phyloP scores from a whole-genome alignment of 192 early-diverging fungal species.

The Geosiphon pyriformis region DNA sequence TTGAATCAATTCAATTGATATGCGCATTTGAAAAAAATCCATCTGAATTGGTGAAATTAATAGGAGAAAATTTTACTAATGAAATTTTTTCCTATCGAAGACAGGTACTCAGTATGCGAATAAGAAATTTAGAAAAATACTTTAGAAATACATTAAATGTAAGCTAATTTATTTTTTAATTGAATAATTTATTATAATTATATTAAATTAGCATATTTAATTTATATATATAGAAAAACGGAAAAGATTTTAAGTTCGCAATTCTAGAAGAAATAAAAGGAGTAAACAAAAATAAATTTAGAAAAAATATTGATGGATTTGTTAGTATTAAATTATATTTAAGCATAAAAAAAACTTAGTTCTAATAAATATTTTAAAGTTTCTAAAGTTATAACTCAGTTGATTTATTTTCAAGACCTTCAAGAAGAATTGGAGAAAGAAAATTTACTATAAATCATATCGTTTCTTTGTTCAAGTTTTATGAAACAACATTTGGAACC shows the following conservation, averaged over 20 bases:
- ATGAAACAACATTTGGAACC: no score
- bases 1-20: conserved; percentile 6
- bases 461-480: conserved; percentile 7
- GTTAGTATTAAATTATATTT: conserved; percentile 14
- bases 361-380: no score
- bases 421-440: conserved; percentile 14
- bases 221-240: conserved; percentile 22
- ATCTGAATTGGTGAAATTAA: conserved; percentile 4
- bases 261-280: conserved; percentile 21
- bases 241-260: conserved; percentile 24
- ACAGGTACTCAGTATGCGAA: background rate
- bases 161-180: background rate
- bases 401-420: background rate
- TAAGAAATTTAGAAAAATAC: background rate
- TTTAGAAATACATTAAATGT: conserved; percentile 22
- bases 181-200: background rate
- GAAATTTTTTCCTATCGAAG: background rate
- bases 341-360: no score
- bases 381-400: no score
- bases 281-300: no score
- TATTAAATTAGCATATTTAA: conserved; percentile 7
- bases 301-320: conserved; percentile 24
- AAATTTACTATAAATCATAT: conserved; percentile 24
- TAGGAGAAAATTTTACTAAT: no score
- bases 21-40: conserved; percentile 19